Percentiles rank a stretch among this genome's conserved stretches.
phyloP scores from a whole-genome alignment of 352 stramenopile genomes.

The Globisporangium paddicum region DNA sequence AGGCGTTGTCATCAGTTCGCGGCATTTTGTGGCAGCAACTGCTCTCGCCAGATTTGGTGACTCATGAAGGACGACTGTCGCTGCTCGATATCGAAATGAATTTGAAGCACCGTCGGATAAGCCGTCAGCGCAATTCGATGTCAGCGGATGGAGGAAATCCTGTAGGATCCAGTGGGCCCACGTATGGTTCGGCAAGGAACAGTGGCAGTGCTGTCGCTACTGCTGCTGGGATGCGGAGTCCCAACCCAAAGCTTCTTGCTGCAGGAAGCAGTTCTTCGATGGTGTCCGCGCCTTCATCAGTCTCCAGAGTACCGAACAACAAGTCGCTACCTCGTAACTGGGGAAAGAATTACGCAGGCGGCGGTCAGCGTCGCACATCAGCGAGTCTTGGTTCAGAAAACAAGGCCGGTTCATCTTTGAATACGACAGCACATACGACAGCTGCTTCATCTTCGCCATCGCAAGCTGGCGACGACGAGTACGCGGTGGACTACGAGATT shows the following conservation, averaged over 20 bases:
- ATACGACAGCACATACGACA: neutral
- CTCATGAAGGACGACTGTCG: slow-evolving; percentile 32
- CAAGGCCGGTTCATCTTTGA: slow-evolving; percentile 8
- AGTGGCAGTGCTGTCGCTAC: slow-evolving; percentile 6
- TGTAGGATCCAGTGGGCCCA: neutral
- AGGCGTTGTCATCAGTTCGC: neutral
- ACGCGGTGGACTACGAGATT: slow-evolving; percentile 15
- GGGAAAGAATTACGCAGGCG: slow-evolving; percentile 47
- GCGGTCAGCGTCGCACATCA: slow-evolving; percentile 24
- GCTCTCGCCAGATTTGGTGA: slow-evolving; percentile 43
- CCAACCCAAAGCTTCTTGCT: slow-evolving; percentile 16
- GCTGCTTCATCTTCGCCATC: neutral
- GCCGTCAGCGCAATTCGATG: slow-evolving; percentile 27
- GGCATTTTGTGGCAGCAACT: slow-evolving; percentile 30
- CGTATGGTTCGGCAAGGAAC: slow-evolving; percentile 1
- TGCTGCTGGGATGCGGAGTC: slow-evolving; percentile 16
- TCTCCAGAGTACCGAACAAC: slow-evolving; percentile 14
- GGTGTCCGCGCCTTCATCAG: neutral
- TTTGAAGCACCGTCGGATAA: slow-evolving; percentile 40
- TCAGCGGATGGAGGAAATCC: neutral
- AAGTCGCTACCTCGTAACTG: slow-evolving; percentile 61
- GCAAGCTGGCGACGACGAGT: neutral
- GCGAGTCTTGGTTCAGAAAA: slow-evolving; percentile 17
- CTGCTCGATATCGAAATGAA: slow-evolving; percentile 55
- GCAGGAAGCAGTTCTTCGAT: slow-evolving; percentile 1